These are phyloP conservation scores for Podaxis sp. DNA, from an alignment of 768 basidiomycete species.

Conservation along the genomic window DNA sequence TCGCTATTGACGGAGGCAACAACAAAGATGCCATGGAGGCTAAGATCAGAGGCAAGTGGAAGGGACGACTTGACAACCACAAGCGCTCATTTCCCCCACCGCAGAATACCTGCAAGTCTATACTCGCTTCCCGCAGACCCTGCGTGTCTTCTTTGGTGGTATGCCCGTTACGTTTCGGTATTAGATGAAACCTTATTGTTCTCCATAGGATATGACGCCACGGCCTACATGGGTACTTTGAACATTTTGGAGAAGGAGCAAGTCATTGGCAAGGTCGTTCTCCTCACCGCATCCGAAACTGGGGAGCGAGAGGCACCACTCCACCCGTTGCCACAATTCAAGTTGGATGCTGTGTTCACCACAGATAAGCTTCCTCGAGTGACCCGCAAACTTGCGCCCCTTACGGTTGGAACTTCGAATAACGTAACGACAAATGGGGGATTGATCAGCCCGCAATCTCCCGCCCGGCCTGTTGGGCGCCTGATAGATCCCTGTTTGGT, in stretches of 20 bases:
- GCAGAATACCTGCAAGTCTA: constrained; percentile 72
- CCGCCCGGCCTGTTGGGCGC: constrained; percentile 41
- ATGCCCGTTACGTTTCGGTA: constrained; percentile 18
- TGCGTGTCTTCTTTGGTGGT: constrained; percentile 74
- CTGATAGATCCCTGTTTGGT: constrained; percentile 66
- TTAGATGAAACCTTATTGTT: constrained; percentile 3
- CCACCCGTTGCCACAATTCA: constrained; percentile 51
- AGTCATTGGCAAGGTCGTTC: constrained; percentile 62
- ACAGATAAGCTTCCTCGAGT: constrained; percentile 33
- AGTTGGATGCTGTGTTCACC: constrained; percentile 50
- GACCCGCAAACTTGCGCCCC: constrained; percentile 44
- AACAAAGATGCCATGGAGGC: constrained; percentile 58
- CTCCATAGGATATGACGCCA: constrained; percentile 51
- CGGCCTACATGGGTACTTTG: constrained; percentile 56
- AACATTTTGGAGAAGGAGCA: constrained; percentile 57
- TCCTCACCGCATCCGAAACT: constrained; percentile 49
- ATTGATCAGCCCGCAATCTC: constrained; percentile 67
- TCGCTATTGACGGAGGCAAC: constrained; percentile 65
- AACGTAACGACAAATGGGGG: constrained; percentile 54
- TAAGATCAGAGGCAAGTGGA: constrained; percentile 64
- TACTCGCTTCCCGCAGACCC: constrained; percentile 69
- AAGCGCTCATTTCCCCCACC: neutral
- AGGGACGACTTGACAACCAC: neutral
- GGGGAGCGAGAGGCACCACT: constrained; percentile 36
- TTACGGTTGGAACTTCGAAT: constrained; percentile 42